These are phyloP conservation scores for Galerina sulciceps DNA, from an alignment of 768 basidiomycete species.

Conservation along the genomic window DNA sequence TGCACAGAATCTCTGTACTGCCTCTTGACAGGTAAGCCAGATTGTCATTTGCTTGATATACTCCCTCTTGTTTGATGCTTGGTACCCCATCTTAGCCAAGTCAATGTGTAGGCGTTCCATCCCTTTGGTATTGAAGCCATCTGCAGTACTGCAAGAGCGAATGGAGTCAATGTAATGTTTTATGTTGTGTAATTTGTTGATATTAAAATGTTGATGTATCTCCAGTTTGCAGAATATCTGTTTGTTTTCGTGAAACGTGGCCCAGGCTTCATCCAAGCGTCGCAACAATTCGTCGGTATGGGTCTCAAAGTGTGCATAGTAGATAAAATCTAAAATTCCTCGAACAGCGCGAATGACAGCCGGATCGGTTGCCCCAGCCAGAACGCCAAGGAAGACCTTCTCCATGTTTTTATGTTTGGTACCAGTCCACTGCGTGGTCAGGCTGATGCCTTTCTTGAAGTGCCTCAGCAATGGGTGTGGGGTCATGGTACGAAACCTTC, in stretches of 20 bases:
- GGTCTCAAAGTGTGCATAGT: slow-evolving; percentile 30
- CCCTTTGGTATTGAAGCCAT: slow-evolving; percentile 38
- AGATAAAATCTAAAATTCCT: slow-evolving; percentile 40
- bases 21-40: slow-evolving; percentile 41
- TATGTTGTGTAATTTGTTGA: slow-evolving; percentile 41
- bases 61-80: slow-evolving; percentile 31
- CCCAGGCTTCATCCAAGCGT: slow-evolving; percentile 23
- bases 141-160: slow-evolving; percentile 26
- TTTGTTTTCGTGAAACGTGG: slow-evolving; percentile 35
- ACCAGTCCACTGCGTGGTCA: slow-evolving; percentile 46
- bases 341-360: slow-evolving; percentile 23
- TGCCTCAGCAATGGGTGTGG: slow-evolving; percentile 30
- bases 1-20: slow-evolving; percentile 20
- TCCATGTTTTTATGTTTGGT: slow-evolving; percentile 43
- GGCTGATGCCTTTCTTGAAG: slow-evolving; percentile 47
- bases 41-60: slow-evolving; percentile 41
- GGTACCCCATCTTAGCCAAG: slow-evolving; percentile 39
- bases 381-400: slow-evolving; percentile 32
- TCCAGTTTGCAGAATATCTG: slow-evolving; percentile 29
- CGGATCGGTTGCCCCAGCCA: slow-evolving; percentile 27
- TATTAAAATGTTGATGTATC: slow-evolving; percentile 37
- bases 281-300: slow-evolving; percentile 31
- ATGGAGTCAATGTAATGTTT: slow-evolving; percentile 36
- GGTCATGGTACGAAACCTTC: slow-evolving; percentile 14
- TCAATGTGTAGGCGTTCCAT: slow-evolving; percentile 47